These are phyloP conservation scores for Crithidia fasciculata DNA, from an alignment of 208 protist genomes.

Conservation along the genomic window DNA sequence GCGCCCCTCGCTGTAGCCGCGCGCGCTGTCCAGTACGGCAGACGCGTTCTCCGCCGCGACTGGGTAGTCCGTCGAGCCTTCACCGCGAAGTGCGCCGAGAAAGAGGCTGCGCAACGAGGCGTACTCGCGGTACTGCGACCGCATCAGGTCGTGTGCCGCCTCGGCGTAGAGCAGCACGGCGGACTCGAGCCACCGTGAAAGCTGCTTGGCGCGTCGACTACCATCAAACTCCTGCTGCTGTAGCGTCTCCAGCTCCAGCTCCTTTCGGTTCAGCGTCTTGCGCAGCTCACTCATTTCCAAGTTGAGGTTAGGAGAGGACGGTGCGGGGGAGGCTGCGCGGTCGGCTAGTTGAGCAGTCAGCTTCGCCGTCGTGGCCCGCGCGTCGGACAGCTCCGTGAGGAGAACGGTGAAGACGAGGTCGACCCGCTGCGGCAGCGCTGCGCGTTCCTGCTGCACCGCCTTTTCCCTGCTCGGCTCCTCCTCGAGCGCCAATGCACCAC, in stretches of 20 bases:
- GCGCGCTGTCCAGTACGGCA: not conserved
- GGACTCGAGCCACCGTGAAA: conserved; percentile 43
- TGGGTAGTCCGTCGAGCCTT: conserved; percentile 13
- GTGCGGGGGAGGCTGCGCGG: not conserved
- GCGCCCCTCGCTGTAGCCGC: not conserved
- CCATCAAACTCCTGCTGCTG: conserved; percentile 50
- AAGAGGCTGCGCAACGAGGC: conserved; percentile 43
- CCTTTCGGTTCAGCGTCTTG: conserved; percentile 21
- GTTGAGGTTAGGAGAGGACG: not conserved
- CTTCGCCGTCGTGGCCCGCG: conserved; percentile 11
- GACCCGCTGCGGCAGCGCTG: conserved; percentile 18
- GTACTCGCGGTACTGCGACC: conserved; percentile 61
- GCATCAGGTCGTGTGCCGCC: conserved; percentile 31
- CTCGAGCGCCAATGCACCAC: not conserved
- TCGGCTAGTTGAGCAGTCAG: conserved; percentile 7
- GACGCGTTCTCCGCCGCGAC: not conserved
- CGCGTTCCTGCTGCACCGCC: conserved; percentile 16
- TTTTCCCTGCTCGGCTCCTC: conserved; percentile 22
- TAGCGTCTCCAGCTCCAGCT: conserved; percentile 30
- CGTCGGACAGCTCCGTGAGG: conserved; percentile 14
- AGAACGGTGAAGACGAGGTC: conserved; percentile 17
- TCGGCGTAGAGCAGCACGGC: conserved; percentile 42
- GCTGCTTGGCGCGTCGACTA: conserved; percentile 38
- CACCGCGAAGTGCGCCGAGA: conserved; percentile 51
- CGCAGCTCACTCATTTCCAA: conserved; percentile 22